These are phyloP conservation scores for Nitzschia palea DNA, from an alignment of 108 stramenopile species.

Conservation along the genomic window DNA sequence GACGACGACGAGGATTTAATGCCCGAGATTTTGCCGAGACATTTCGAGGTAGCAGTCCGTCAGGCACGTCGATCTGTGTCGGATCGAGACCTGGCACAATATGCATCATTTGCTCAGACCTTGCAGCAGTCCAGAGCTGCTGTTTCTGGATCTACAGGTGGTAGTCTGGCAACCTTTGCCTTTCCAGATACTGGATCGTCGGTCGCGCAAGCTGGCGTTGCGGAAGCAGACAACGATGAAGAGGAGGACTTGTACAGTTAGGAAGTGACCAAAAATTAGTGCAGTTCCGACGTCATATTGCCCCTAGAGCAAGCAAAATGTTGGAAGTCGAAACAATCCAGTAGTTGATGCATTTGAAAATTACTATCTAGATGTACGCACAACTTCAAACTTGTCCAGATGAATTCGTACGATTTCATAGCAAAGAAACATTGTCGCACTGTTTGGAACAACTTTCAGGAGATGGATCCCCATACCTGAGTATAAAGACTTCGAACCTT, in stretches of 20 bases:
- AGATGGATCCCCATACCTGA: constrained; percentile 92
- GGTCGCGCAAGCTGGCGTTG: constrained; percentile 45
- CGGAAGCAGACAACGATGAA: constrained; percentile 70
- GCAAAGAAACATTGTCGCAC: constrained; percentile 91
- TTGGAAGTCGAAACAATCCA: neutral
- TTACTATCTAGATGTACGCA: constrained; percentile 15
- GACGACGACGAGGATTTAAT: constrained; percentile 94
- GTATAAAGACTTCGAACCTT: constrained; percentile 82
- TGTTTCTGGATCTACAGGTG: constrained; percentile 84
- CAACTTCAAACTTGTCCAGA: constrained; percentile 58
- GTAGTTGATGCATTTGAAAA: neutral
- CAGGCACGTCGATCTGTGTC: constrained; percentile 96
- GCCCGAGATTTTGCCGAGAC: constrained; percentile 94
- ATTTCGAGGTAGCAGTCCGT: constrained; percentile 97
- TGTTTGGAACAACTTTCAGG: constrained; percentile 91
- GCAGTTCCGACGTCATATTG: no score
- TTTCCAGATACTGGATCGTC: constrained; percentile 73
- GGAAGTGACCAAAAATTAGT: no score
- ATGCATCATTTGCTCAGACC: constrained; percentile 98
- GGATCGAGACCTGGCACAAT: constrained; percentile 97
- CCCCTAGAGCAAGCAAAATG: no score
- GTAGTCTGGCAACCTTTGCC: constrained; percentile 87
- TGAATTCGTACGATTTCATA: constrained; percentile 79
- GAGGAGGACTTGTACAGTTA: constrained; percentile 96
- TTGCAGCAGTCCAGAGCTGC: constrained; percentile 93